These are phyloP conservation scores for Xylaria castorea DNA, from an alignment of 495 filamentous ascomycete genomes.

Conservation along the genomic window DNA sequence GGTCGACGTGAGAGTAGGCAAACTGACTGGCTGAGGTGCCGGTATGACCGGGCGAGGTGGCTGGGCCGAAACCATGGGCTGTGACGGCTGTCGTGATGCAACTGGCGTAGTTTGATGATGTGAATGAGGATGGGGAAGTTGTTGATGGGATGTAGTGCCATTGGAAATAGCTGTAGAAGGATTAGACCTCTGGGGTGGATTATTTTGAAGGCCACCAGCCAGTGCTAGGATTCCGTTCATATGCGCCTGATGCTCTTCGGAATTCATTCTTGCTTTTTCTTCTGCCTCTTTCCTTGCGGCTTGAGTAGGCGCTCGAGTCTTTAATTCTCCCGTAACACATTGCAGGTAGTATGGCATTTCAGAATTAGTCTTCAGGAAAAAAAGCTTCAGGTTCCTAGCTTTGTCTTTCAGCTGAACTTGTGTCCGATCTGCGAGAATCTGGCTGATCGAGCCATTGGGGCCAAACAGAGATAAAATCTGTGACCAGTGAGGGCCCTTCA, in stretches of 20 bases:
- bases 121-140: slow-evolving; percentile 30
- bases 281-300: slow-evolving; percentile 82
- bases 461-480: slow-evolving; percentile 93
- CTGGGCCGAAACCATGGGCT: slow-evolving; percentile 18
- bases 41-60: slow-evolving; percentile 39
- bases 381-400: slow-evolving; percentile 90
- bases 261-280: slow-evolving; percentile 68
- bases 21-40: slow-evolving; percentile 43
- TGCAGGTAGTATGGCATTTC: slow-evolving; percentile 93
- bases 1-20: slow-evolving; percentile 37
- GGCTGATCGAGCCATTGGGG: slow-evolving; percentile 78
- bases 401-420: slow-evolving; percentile 98
- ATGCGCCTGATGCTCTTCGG: slow-evolving; percentile 73
- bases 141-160: slow-evolving; percentile 33
- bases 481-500: slow-evolving; percentile 94
- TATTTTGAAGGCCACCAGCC: slow-evolving; percentile 50
- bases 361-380: slow-evolving; percentile 91
- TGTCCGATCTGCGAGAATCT: slow-evolving; percentile 88
- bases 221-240: slow-evolving; percentile 71
- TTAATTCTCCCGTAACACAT: slow-evolving; percentile 91
- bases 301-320: slow-evolving; percentile 85
- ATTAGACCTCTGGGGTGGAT: slow-evolving; percentile 29
- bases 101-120: slow-evolving; percentile 33
- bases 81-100: slow-evolving; percentile 9
- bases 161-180: slow-evolving; percentile 31